Evolutionary conservation across 1,284 basidiomycete genomes (phyloP), one percentile per base, ranked within the genome.

Genomic region (Heterobasidion occidentale): DNA sequence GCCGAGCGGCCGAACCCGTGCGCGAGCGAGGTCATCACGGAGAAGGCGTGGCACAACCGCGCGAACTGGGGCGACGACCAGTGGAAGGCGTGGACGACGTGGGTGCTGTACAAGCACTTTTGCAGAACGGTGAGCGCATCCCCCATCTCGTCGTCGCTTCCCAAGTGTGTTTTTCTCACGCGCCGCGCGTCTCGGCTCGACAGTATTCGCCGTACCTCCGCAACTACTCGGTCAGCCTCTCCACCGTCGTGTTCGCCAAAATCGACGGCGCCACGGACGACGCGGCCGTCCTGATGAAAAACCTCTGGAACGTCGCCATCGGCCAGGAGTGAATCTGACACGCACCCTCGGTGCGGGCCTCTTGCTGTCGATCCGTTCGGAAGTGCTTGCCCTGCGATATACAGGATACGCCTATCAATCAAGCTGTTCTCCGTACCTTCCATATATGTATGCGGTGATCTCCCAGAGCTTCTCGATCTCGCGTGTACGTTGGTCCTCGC

Each of bases 61-160:
- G 74, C 72, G 7, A 78, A 74, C 46, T 91, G 89, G 89, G 74
- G 74, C 42, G 75, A 80, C 46, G 77, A 82, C 33, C 82, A 87
- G 56, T 94, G 92, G 91, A 77, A 79, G 64, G 75, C 79, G 4
- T 92, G 90, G 90, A 86, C 88, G 70, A 88, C 86, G 0, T 91
- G 89, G 86, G 84, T 87, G 6, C 93, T 90, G 91, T 92, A 88
- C 64, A 76, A 88, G 58, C 89, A 94, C 64, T 92, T 92, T 73
- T 89, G 87, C 69, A 76, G 90, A 65, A 77, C 73, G 67, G 91
- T 93, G 59, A 65, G 86, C 77, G 36, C 35, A 12, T 38, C 50
- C n/a, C 12, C 33, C 27, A 27, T 51, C 54, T 36, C 48, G 34
- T 56, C 50, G 45, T 47, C 53, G 53, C 52, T 12, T 48, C n/a